These are phyloP conservation scores for Neopestalotiopsis clavispora DNA, from an alignment of 2,329 filamentous ascomycete species.

Conservation along the genomic window DNA sequence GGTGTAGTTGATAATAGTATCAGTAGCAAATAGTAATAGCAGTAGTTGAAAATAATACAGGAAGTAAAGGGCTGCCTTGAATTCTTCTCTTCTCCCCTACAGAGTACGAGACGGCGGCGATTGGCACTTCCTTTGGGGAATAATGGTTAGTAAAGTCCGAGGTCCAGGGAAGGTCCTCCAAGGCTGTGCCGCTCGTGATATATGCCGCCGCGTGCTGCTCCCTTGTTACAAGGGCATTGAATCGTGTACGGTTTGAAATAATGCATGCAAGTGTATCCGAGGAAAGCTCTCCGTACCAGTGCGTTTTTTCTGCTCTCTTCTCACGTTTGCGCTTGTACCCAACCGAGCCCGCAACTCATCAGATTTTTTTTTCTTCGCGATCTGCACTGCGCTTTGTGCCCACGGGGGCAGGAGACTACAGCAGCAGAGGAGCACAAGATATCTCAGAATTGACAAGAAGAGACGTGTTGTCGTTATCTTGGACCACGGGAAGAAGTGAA, in stretches of 20 bases:
- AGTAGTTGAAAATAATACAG: not conserved
- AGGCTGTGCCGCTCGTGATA: slow-evolving; percentile 14
- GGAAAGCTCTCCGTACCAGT: slow-evolving; percentile 14
- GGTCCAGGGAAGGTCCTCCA: slow-evolving; percentile 8
- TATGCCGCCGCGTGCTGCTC: slow-evolving; percentile 1
- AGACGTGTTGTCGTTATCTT: slow-evolving; percentile 18
- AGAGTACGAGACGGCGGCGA: not conserved
- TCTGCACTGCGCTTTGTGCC: slow-evolving; percentile 10
- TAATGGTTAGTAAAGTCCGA: slow-evolving; percentile 4
- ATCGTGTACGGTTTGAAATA: slow-evolving; percentile 11
- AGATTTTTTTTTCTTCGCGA: not conserved
- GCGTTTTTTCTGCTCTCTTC: slow-evolving; percentile 10
- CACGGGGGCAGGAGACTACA: not conserved
- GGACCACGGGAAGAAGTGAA: not conserved
- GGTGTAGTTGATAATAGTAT: too few species aligned
- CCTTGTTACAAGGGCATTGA: slow-evolving; percentile 9
- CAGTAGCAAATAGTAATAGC: not conserved
- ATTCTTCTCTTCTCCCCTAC: not conserved
- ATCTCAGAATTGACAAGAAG: not conserved
- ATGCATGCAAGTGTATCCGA: slow-evolving; percentile 18
- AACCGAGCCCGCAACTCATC: slow-evolving; percentile 1
- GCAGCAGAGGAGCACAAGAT: not conserved
- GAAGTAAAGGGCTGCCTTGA: not conserved
- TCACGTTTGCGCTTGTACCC: slow-evolving; percentile 14
- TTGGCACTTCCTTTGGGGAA: slow-evolving; percentile 19